Conservation (phyloP, 1,284 basidiomycete genomes). For the Ustilago loliicola region DNA sequence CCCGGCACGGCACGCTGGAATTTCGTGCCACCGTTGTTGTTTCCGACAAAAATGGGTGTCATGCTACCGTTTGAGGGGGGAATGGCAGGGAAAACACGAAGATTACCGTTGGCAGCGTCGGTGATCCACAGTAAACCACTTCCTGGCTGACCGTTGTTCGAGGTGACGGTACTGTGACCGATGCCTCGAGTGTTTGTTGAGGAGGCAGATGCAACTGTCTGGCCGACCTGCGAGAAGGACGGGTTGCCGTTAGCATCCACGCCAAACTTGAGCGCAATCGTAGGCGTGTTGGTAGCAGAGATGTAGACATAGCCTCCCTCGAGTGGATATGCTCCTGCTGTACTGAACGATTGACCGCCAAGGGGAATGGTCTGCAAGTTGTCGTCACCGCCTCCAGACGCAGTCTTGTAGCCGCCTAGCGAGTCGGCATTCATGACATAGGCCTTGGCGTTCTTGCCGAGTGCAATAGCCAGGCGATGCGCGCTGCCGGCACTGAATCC, state of each 20-base stretch:
- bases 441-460: constrained; percentile 32
- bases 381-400: constrained; percentile 20
- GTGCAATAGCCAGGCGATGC: constrained; percentile 17
- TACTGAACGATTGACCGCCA: constrained; percentile 25
- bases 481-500: constrained; percentile 17
- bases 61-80: background rate
- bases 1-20: background rate
- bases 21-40: background rate
- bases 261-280: constrained; percentile 29
- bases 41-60: background rate
- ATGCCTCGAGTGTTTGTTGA: constrained; percentile 15
- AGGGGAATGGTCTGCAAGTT: constrained; percentile 31
- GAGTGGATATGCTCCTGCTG: constrained; percentile 19
- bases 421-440: constrained; percentile 37
- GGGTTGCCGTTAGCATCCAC: constrained; percentile 21
- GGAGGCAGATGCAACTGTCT: constrained; percentile 2
- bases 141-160: constrained; percentile 19
- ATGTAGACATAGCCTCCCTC: constrained; percentile 25
- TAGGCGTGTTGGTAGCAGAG: background rate
- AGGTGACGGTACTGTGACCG: constrained; percentile 26
- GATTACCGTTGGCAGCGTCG: constrained; percentile 16
- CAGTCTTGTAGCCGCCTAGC: constrained; percentile 34
- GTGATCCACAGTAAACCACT: constrained; percentile 29
- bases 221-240: constrained; percentile 25
- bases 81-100: constrained; percentile 21